Evolutionary conservation across 2,329 filamentous ascomycete species (phyloP), one percentile per base, ranked within the genome.

Genomic region (Cercospora canescens): DNA sequence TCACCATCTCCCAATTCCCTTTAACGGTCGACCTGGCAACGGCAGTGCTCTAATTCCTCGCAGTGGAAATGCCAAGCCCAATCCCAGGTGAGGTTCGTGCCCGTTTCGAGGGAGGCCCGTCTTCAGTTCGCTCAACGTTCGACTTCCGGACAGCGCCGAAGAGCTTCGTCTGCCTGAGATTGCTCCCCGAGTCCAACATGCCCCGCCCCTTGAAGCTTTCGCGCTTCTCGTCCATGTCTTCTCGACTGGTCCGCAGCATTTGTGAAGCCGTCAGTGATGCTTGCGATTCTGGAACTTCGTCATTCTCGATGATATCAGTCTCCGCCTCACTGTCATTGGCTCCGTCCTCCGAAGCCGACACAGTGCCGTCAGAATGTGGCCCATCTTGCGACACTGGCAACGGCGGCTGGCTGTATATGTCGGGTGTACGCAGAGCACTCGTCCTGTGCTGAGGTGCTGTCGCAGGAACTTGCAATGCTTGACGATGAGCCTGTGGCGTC

Each of bases 231-330:
- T 74, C 70, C 72, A 75, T 78, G 71, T 79, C 71, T 55, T 81
- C 76, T 59, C 84, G 79, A 71, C 84, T 81, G 39, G 87, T 84
- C 16, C 74, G 60, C 30, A 78, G 65, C 74, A 75, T 74, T 90
- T 89, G 68, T 92, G 89, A 89, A 1, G 93, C 92, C 52, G 88
- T 88, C 69, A 91, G 90, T 73, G 90, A 94, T 8, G 92, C 92
- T 73, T 92, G 91, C 64, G 90, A 93, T 73, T 90, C 90, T 35
- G 84, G 86, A 0, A 93, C 79, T 48, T 89, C 86, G 67, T 89
- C 85, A 54, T 90, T 85, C 1, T 76, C 88, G 0, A 94, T 79
- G 50, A 90, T 88, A 69, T 91, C 86, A 45, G 91, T 88, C 60
- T 82, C 80, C 6, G 79, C 81, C 67, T 83, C 75, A 62, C 74